These are phyloP conservation scores for Discostella stelligera DNA, from an alignment of 352 stramenopile genomes.

Conservation along the genomic window DNA sequence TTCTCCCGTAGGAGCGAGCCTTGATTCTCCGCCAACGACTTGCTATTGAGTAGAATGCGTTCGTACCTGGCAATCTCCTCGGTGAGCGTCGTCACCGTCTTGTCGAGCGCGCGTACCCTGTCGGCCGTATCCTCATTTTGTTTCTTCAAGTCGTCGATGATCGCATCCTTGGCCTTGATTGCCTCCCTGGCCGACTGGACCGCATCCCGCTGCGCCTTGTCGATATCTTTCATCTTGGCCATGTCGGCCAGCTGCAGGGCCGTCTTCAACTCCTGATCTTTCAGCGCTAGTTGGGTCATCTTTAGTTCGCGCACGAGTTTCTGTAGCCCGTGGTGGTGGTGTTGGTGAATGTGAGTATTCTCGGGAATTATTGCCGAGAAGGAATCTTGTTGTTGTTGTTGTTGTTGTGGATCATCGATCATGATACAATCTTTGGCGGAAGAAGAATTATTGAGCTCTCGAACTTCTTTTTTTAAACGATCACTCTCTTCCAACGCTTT, in stretches of 20 bases:
- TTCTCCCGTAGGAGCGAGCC: neutral
- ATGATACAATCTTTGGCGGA: neutral
- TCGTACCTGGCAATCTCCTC: constrained; percentile 6
- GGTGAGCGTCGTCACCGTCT: neutral
- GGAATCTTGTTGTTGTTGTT: neutral
- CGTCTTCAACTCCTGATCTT: neutral
- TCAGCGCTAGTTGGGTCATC: neutral
- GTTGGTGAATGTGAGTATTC: neutral
- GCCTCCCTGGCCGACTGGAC: neutral
- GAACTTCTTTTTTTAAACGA: neutral
- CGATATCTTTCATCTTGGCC: neutral
- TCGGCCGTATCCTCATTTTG: constrained; percentile 7
- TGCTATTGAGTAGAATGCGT: neutral
- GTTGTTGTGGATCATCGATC: neutral
- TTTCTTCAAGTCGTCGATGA: constrained; percentile 20
- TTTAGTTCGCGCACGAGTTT: neutral
- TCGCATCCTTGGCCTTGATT: constrained; percentile 1
- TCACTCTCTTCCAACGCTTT: neutral
- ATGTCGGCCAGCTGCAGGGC: neutral
- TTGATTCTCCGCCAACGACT: constrained; percentile 10
- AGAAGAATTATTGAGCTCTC: neutral
- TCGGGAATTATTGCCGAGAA: too few relatives aligned
- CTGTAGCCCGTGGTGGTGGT: neutral
- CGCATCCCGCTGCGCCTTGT: neutral
- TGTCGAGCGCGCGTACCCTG: constrained; percentile 1